Percentiles rank a stretch among this genome's conserved stretches.
Evolutionary conservation across 768 basidiomycete genomes (phyloP).

Genomic region (Mycena albidolilacea): DNA sequence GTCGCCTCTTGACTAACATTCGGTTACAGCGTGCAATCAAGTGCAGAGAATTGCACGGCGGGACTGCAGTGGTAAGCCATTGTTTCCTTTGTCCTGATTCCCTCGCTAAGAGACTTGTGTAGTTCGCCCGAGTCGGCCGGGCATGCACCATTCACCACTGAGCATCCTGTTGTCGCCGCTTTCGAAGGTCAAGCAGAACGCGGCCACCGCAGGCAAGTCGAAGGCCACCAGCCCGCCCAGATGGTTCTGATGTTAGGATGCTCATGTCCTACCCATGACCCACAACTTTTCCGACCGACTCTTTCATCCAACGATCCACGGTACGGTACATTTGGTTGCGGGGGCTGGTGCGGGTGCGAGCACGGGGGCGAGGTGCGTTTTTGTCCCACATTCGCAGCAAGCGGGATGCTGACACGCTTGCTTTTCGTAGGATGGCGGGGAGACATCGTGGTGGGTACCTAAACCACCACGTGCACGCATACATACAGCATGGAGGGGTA

Average conservation of each 20-base stretch:
- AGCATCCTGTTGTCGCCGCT: constrained; percentile 54
- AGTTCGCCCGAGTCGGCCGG: constrained; percentile 57
- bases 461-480: no score
- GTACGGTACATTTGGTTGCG: not conserved
- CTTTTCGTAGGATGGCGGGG: no score
- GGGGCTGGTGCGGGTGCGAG: no score
- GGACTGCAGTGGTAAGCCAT: constrained; percentile 71
- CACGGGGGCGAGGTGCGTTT: no score
- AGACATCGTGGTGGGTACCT: no score
- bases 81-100: not conserved
- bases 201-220: constrained; percentile 47
- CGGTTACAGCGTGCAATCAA: constrained; percentile 81
- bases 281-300: constrained; percentile 20
- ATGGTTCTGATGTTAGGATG: constrained; percentile 36
- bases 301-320: constrained; percentile 27
- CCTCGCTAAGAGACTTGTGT: not conserved
- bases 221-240: constrained; percentile 46
- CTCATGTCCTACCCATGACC: constrained; percentile 33
- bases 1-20: constrained; percentile 25
- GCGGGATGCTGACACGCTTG: no score
- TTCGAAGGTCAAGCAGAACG: constrained; percentile 57
- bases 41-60: constrained; percentile 89
- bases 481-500: no score
- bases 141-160: constrained; percentile 45
- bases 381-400: no score